phyloP scores from a whole-genome alignment of 768 basidiomycete genomes.

The Lactarius indigo region DNA sequence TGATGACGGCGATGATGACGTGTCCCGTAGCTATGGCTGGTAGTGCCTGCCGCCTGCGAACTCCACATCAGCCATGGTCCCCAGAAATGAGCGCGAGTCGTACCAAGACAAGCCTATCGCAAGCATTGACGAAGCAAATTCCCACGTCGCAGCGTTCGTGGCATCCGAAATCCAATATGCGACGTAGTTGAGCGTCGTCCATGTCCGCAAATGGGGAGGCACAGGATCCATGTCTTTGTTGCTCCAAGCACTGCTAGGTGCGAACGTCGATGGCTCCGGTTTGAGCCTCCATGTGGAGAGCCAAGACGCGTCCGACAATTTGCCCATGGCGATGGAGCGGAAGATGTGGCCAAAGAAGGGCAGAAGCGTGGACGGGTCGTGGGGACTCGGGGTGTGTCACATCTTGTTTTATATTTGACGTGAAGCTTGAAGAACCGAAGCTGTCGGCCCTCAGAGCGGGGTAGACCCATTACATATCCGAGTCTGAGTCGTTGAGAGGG shows the following conservation, averaged over 20 bases:
- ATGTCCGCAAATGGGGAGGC: conserved; percentile 55
- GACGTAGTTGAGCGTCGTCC: conserved; percentile 65
- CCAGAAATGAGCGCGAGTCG: conserved; percentile 7
- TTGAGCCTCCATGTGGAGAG: conserved; percentile 48
- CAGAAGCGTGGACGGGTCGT: not conserved
- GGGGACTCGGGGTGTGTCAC: not conserved
- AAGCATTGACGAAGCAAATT: conserved; percentile 70
- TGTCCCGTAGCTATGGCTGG: conserved; percentile 71
- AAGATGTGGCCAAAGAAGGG: not conserved
- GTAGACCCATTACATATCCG: not conserved
- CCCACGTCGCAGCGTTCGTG: conserved; percentile 39
- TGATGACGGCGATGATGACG: conserved; percentile 63
- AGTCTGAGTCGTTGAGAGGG: not conserved
- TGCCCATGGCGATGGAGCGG: conserved; percentile 1
- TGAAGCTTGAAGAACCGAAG: not conserved
- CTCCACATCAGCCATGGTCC: not conserved
- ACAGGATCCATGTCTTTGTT: conserved; percentile 81
- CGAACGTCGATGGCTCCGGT: conserved; percentile 52
- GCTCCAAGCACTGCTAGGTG: conserved; percentile 55
- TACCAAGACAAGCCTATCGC: conserved; percentile 72
- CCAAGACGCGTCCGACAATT: not conserved
- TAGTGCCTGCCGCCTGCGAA: conserved; percentile 57
- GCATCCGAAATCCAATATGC: conserved; percentile 50
- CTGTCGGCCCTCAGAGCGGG: not conserved
- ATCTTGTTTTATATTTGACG: not conserved